Base-by-base conservation (phyloP, 768 basidiomycete genomes). In the Amyloporia xantha region DNA sequence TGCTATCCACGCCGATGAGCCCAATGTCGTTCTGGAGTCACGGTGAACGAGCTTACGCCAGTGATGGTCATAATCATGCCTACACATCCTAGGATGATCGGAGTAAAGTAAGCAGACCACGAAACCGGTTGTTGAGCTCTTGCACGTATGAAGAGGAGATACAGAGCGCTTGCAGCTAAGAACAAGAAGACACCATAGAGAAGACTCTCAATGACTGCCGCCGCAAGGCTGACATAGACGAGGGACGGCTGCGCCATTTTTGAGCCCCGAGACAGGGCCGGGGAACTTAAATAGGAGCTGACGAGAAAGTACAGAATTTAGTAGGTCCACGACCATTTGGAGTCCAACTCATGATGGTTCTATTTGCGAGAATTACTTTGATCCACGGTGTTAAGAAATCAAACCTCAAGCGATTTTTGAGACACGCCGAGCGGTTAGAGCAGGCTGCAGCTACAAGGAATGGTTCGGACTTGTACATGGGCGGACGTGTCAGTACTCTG, bases 171-270 rank as follows among this genome's bases (percentile, higher is more conserved):
- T 23, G 28, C 42, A 5, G 42, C 21, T 13, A 43, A 26, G 21
- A 43, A 23, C n/a, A 43, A 28, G 26, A 43, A 43, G 10, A 43
- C 28, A n/a, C 42, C 42, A 28, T 43, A 43, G 21, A 43, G 23
- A n/a, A 43, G 21, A 17, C 42, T 43, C 24, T 43, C 42, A 6
- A 43, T 28, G 17, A n/a, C 21, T 2, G 28, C 15, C 24, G 42
- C 28, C 26, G 26, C 42, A 21, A 43, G 42, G 42, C 9, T 26
- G 23, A 43, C 25, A 12, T 15, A 7, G 30, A 33, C 15, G 30
- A 33, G 7, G 15, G 30, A 33, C 30, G 30, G 15, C 30, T 33
- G 30, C 7, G 30, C 9, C 30, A 33, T 33, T n/a, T n/a, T n/a
- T n/a, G n/a, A n/a, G n/a, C n/a, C n/a, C n/a, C n/a, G n/a, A n/a